Percentiles rank a stretch among this genome's conserved stretches.
Conservation (phyloP, 441 rosid species). For the Bocquillonia castaneifolia region DNA sequence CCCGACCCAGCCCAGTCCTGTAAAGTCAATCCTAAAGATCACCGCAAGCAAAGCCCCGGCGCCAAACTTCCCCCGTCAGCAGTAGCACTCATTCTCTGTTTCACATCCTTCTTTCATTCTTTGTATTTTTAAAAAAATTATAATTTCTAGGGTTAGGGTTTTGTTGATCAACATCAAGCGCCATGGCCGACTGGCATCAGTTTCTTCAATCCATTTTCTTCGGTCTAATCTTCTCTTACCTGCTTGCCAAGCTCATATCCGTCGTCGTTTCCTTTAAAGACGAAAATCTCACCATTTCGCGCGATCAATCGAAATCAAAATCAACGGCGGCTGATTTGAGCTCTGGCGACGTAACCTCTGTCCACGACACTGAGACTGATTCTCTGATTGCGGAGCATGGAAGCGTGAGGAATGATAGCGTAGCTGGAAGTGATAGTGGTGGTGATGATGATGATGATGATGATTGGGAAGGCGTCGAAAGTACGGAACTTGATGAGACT, state of each 20-base stretch:
- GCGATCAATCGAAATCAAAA: slow-evolving; percentile 20
- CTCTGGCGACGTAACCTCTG: background rate
- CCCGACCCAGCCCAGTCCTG: no score
- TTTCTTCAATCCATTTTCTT: slow-evolving; percentile 67
- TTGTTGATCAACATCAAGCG: no score
- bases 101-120: background rate
- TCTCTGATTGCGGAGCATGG: slow-evolving; percentile 70
- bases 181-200: slow-evolving; percentile 73
- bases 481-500: slow-evolving; percentile 78
- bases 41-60: no score
- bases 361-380: slow-evolving; percentile 33
- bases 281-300: slow-evolving; percentile 64
- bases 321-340: background rate
- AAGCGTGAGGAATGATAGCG: slow-evolving; percentile 59
- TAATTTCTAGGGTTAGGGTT: no score
- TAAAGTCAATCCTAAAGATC: no score
- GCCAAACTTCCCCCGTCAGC: no score
- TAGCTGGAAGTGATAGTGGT: slow-evolving; percentile 28
- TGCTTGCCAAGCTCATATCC: slow-evolving; percentile 84
- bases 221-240: slow-evolving; percentile 76
- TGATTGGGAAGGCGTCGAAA: slow-evolving; percentile 95
- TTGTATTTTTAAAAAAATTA: no score
- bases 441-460: slow-evolving; percentile 41
- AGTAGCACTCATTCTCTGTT: no score
- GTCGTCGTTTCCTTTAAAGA: slow-evolving; percentile 72